Conservation (phyloP, 2,329 filamentous ascomycete genomes). For the Septoria linicola region DNA sequence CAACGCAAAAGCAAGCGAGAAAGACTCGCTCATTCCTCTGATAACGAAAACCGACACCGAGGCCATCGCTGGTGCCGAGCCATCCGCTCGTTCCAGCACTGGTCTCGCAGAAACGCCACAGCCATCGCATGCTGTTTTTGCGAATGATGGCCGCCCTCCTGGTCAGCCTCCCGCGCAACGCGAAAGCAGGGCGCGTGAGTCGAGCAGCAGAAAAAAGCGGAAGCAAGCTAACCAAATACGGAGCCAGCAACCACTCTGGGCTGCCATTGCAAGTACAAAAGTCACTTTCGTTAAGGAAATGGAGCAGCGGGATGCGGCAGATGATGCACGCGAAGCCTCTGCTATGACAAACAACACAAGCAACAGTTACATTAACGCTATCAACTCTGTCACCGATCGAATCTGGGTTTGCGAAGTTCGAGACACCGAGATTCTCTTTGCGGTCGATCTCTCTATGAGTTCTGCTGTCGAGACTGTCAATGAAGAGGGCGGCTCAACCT, state of each 20-base stretch:
- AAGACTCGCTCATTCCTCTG: slow-evolving; percentile 31
- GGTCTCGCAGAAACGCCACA: slow-evolving; percentile 29
- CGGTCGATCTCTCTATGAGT: slow-evolving; percentile 37
- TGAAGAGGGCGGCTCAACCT: slow-evolving; percentile 41
- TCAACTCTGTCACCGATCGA: slow-evolving; percentile 60
- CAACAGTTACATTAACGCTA: slow-evolving; percentile 64
- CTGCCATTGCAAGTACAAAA: slow-evolving; percentile 91
- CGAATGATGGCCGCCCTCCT: slow-evolving; percentile 51
- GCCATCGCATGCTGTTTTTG: slow-evolving; percentile 31
- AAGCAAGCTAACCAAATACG: slow-evolving; percentile 89
- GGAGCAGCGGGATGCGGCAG: slow-evolving; percentile 70
- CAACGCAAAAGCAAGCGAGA: slow-evolving; percentile 39
- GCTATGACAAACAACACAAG: slow-evolving; percentile 66
- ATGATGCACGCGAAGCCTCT: slow-evolving; percentile 71
- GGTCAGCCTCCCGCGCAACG: slow-evolving; percentile 52
- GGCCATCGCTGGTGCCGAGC: slow-evolving; percentile 31
- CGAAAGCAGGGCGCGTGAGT: slow-evolving; percentile 58
- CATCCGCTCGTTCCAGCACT: slow-evolving; percentile 19
- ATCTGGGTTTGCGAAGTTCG: slow-evolving; percentile 82
- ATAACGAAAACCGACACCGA: slow-evolving; percentile 36
- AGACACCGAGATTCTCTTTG: slow-evolving; percentile 73
- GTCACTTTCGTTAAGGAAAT: slow-evolving; percentile 87
- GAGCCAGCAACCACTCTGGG: slow-evolving; percentile 89
- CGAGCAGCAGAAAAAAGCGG: slow-evolving; percentile 74
- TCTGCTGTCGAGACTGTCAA: slow-evolving; percentile 27